These are phyloP conservation scores for Neurospora discreta DNA, from an alignment of 495 filamentous ascomycete genomes.

Conservation along the genomic window DNA sequence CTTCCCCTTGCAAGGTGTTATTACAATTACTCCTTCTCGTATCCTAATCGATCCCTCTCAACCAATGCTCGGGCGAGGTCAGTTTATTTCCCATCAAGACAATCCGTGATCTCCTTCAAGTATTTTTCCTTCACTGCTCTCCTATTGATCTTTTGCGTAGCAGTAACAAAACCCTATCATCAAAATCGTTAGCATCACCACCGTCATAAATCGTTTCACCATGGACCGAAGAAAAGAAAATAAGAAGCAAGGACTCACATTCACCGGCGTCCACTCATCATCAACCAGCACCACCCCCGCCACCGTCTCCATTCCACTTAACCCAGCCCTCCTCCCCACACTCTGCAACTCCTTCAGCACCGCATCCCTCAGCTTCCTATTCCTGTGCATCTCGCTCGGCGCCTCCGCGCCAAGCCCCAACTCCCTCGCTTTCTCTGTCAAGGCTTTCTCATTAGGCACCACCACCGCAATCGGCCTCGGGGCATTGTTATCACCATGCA, in stretches of 20 bases:
- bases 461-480: slow-evolving; percentile 48
- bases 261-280: slow-evolving; percentile 56
- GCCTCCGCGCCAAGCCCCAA: slow-evolving; percentile 36
- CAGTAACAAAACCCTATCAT: slow-evolving; percentile 44
- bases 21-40: background rate
- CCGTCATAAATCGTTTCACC: background rate
- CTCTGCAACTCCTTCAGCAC: slow-evolving; percentile 45
- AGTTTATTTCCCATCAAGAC: slow-evolving; percentile 17
- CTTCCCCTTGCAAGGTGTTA: background rate
- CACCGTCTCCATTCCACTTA: slow-evolving; percentile 47
- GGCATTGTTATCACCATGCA: slow-evolving; percentile 41
- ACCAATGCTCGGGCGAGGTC: no score
- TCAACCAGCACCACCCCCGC: slow-evolving; percentile 48
- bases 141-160: slow-evolving; percentile 53
- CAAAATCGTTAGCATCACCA: slow-evolving; percentile 14
- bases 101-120: slow-evolving; percentile 42
- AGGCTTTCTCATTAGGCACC: slow-evolving; percentile 41
- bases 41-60: background rate
- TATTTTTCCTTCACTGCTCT: slow-evolving; percentile 42
- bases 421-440: slow-evolving; percentile 40
- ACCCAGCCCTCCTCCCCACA: slow-evolving; percentile 38
- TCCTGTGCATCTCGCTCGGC: slow-evolving; percentile 21
- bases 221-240: background rate
- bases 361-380: slow-evolving; percentile 36
- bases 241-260: slow-evolving; percentile 37